Percentiles rank a stretch among this genome's conserved stretches.
These are phyloP conservation scores for Xylaria nigripes DNA, from an alignment of 495 filamentous ascomycete species.

Conservation along the genomic window DNA sequence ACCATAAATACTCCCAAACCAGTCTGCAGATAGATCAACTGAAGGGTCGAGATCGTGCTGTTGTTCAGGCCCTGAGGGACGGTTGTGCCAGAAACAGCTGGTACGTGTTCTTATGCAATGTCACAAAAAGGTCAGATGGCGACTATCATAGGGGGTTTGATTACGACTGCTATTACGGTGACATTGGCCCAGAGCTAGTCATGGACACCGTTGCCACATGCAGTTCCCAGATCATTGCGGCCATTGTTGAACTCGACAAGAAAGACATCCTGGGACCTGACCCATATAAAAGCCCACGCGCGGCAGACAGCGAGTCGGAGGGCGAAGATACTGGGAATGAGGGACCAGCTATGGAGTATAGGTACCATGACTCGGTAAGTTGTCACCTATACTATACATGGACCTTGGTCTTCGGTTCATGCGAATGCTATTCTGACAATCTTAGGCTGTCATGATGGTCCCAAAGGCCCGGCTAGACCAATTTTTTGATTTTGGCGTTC, in stretches of 20 bases:
- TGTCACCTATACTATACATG: neutral
- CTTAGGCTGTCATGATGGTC: neutral
- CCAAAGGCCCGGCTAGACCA: neutral
- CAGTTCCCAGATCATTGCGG: neutral
- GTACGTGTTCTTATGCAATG: neutral
- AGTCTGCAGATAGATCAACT: constrained; percentile 26
- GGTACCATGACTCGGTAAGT: constrained; percentile 2
- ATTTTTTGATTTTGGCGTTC: neutral
- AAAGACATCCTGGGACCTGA: neutral
- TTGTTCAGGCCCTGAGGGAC: neutral
- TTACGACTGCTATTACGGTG: neutral
- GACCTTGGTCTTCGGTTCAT: neutral
- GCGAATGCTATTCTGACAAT: neutral
- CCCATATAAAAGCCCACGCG: neutral
- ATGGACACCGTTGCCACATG: neutral
- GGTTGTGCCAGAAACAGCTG: neutral
- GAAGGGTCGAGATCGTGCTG: constrained; percentile 32
- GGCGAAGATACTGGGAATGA: constrained; percentile 9
- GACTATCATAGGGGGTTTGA: neutral
- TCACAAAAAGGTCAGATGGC: neutral
- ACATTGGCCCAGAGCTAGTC: neutral
- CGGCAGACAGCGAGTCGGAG: constrained; percentile 4
- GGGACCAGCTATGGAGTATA: neutral
- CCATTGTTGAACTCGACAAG: neutral
- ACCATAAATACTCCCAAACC: constrained; percentile 38